phyloP scores from a whole-genome alignment of 257 asterid species.

The Salvia miltiorrhiza region DNA sequence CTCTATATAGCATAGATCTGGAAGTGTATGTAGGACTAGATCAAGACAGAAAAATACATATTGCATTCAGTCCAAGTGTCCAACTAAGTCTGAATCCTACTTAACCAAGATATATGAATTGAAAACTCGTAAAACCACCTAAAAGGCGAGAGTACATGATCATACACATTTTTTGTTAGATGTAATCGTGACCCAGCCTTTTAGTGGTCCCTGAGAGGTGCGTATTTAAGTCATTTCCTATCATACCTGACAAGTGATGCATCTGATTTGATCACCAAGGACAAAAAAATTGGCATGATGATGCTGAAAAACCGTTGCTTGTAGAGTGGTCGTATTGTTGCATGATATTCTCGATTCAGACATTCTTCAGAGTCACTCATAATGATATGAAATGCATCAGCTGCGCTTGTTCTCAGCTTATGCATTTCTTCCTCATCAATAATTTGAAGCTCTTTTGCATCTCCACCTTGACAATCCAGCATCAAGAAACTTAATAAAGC shows the following conservation, averaged over 20 bases:
- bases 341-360: conserved; percentile 71
- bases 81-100: background rate
- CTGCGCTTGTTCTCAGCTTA: conserved; percentile 65
- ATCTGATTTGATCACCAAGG: conserved; percentile 49
- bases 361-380: conserved; percentile 83
- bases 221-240: background rate
- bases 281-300: conserved; percentile 59
- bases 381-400: conserved; percentile 82
- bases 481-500: conserved; percentile 58
- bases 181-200: background rate
- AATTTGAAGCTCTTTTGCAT: conserved; percentile 28
- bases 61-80: conserved; percentile 2
- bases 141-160: background rate
- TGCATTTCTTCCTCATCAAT: conserved; percentile 40
- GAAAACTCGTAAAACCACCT: conserved; percentile 1
- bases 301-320: conserved; percentile 91
- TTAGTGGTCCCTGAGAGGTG: conserved; percentile 1
- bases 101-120: background rate
- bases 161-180: background rate
- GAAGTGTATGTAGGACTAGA: conserved; percentile 19
- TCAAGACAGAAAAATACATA: conserved; percentile 16
- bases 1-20: conserved; percentile 77
- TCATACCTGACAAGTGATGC: conserved; percentile 52
- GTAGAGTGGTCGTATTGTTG: conserved; percentile 76
- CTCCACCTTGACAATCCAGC: conserved; percentile 34